Evolutionary conservation across 1,284 basidiomycete genomes (phyloP).

Genomic region (Austroboletus rostrupii): DNA sequence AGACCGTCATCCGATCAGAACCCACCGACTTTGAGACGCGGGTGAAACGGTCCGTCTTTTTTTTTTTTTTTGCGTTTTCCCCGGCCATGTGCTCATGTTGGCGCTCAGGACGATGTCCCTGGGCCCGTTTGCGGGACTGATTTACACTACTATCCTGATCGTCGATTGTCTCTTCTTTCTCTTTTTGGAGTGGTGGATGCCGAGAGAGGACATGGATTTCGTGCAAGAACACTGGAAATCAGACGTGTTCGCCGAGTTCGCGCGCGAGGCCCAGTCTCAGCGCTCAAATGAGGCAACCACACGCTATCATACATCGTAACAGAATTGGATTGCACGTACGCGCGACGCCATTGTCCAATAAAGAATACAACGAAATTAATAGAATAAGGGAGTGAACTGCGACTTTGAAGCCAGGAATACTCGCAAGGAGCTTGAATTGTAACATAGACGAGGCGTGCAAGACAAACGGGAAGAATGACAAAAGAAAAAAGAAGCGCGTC

Average conservation of each 20-base stretch:
- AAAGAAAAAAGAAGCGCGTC: neutral
- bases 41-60: conserved; percentile 55
- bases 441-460: conserved; percentile 4
- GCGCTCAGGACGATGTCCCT: conserved; percentile 59
- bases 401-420: neutral
- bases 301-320: neutral
- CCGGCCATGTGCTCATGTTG: neutral
- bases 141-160: conserved; percentile 75
- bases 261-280: neutral
- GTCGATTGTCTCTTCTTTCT: conserved; percentile 79
- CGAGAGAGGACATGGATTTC: conserved; percentile 65
- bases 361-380: conserved; percentile 18
- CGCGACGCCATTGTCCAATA: conserved; percentile 8
- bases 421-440: neutral
- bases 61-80: neutral
- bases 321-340: neutral
- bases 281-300: neutral
- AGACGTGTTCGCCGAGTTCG: conserved; percentile 33
- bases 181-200: conserved; percentile 74
- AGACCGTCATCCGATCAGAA: conserved; percentile 55
- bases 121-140: conserved; percentile 71
- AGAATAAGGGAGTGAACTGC: conserved; percentile 12
- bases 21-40: conserved; percentile 68
- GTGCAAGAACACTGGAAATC: conserved; percentile 49
- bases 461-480: neutral